Conservation (phyloP, 352 stramenopile species). For the Phytophthora megakarya region DNA sequence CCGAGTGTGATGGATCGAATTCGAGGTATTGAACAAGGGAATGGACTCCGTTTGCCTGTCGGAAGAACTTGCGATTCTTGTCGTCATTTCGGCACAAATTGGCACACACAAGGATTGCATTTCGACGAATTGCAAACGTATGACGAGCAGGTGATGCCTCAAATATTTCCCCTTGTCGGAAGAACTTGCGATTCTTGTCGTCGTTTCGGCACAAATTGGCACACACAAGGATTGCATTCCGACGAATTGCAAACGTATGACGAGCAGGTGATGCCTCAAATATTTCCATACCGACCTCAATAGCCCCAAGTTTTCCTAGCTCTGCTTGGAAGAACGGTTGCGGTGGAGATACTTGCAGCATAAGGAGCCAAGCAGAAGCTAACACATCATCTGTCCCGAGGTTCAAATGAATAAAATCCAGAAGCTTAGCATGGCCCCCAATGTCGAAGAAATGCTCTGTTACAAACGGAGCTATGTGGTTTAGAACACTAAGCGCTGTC, state of each 20-base stretch:
- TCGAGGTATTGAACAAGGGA: constrained; percentile 48
- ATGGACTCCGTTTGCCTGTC: constrained; percentile 49
- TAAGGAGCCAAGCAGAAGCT: constrained; percentile 55
- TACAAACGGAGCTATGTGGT: constrained; percentile 49
- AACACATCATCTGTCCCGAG: constrained; percentile 46
- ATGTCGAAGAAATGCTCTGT: constrained; percentile 68
- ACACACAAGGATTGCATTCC: constrained; percentile 64
- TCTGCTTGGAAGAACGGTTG: constrained; percentile 47
- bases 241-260: constrained; percentile 68
- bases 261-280: constrained; percentile 52
- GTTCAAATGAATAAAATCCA: constrained; percentile 57
- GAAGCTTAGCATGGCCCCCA: constrained; percentile 46
- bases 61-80: constrained; percentile 65
- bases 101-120: constrained; percentile 61
- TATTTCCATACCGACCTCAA: constrained; percentile 57
- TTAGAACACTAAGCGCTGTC: constrained; percentile 64
- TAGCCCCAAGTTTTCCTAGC: constrained; percentile 45
- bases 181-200: no score
- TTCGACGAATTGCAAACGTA: constrained; percentile 68
- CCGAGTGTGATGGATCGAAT: constrained; percentile 53
- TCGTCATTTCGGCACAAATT: constrained; percentile 61
- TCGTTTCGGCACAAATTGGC: constrained; percentile 61
- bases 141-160: constrained; percentile 46
- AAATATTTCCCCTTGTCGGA: no score
- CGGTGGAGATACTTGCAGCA: constrained; percentile 48